Evolutionary conservation across 164 flowering plant genomes (phyloP).

Genomic region (Aristolochia contorta): DNA sequence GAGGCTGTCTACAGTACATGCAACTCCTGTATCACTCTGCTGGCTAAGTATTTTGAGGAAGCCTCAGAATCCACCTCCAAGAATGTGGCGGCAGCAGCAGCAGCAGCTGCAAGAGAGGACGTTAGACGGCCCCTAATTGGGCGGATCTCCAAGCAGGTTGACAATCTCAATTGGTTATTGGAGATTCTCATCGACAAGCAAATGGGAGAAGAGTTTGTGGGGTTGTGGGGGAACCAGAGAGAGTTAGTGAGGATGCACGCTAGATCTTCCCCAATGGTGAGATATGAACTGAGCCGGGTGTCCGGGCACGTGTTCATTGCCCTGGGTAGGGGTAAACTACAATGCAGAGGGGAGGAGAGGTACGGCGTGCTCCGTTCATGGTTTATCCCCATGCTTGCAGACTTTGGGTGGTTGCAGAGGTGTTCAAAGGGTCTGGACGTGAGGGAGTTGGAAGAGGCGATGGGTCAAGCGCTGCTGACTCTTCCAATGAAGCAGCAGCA

Average conservation of each 20-base stretch:
- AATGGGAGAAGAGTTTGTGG: slow-evolving; percentile 76
- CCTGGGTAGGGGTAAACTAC: slow-evolving; percentile 65
- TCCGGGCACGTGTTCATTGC: slow-evolving; percentile 67
- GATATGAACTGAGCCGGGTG: slow-evolving; percentile 81
- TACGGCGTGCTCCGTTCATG: slow-evolving; percentile 42
- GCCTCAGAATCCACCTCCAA: slow-evolving; percentile 21
- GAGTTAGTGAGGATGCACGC: slow-evolving; percentile 47
- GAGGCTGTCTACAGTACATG: slow-evolving; percentile 56
- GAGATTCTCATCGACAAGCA: slow-evolving; percentile 72
- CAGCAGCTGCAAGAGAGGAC: neutral
- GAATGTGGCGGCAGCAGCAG: slow-evolving; percentile 8
- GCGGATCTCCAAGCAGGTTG: slow-evolving; percentile 67
- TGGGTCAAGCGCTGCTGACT: slow-evolving; percentile 80
- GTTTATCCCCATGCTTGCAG: slow-evolving; percentile 76
- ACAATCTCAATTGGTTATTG: slow-evolving; percentile 74
- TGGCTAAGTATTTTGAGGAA: slow-evolving; percentile 46
- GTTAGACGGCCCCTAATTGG: slow-evolving; percentile 45
- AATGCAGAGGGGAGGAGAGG: slow-evolving; percentile 50
- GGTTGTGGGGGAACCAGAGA: slow-evolving; percentile 58
- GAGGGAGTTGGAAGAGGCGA: slow-evolving; percentile 66
- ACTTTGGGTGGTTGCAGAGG: slow-evolving; percentile 90
- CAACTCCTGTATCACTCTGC: slow-evolving; percentile 38
- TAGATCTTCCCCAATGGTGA: slow-evolving; percentile 62
- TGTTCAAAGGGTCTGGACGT: slow-evolving; percentile 80
- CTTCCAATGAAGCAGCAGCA: slow-evolving; percentile 74